A percentile compares a stretch with the other conserved stretches of the same genome.
Conservation (phyloP, 805 yeast genomes). For the Ogataea naganishii region DNA sequence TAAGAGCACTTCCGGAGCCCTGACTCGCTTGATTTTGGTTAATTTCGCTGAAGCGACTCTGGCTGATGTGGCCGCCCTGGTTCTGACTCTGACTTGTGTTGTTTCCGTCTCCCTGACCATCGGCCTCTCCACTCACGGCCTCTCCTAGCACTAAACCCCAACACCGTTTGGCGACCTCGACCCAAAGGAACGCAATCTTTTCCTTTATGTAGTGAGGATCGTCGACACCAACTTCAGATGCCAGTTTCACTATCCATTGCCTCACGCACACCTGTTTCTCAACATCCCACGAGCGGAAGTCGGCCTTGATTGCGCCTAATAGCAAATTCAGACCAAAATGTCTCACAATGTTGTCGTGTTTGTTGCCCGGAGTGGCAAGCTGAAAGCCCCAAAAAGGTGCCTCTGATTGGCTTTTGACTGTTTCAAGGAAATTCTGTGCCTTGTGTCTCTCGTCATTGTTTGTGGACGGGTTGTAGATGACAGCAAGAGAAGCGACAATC, state of each 20-base stretch:
- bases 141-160: slow-evolving; percentile 75
- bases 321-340: slow-evolving; percentile 84
- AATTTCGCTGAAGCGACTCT: slow-evolving; percentile 8
- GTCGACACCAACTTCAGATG: slow-evolving; percentile 42
- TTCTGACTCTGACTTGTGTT: slow-evolving; percentile 2
- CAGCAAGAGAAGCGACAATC: slow-evolving; percentile 70
- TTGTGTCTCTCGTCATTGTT: slow-evolving; percentile 45
- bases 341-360: slow-evolving; percentile 62
- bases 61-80: slow-evolving; percentile 5
- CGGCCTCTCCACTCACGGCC: slow-evolving; percentile 10
- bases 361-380: slow-evolving; percentile 56
- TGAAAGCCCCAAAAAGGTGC: slow-evolving; percentile 92
- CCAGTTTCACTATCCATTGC: slow-evolving; percentile 77
- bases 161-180: slow-evolving; percentile 75
- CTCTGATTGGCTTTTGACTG: slow-evolving; percentile 67
- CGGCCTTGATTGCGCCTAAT: slow-evolving; percentile 56
- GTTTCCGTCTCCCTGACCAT: slow-evolving; percentile 4
- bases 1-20: too few relatives aligned
- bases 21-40: slow-evolving; percentile 15
- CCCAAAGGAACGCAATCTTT: slow-evolving; percentile 87
- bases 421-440: slow-evolving; percentile 62
- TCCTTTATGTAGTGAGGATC: slow-evolving; percentile 91
- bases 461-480: slow-evolving; percentile 61
- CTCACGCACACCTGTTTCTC: slow-evolving; percentile 61
- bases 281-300: slow-evolving; percentile 45